Percentiles rank a stretch among this genome's conserved stretches.
Conservation (phyloP, 2,329 filamentous ascomycete species). For the Aspergillus terreus region DNA sequence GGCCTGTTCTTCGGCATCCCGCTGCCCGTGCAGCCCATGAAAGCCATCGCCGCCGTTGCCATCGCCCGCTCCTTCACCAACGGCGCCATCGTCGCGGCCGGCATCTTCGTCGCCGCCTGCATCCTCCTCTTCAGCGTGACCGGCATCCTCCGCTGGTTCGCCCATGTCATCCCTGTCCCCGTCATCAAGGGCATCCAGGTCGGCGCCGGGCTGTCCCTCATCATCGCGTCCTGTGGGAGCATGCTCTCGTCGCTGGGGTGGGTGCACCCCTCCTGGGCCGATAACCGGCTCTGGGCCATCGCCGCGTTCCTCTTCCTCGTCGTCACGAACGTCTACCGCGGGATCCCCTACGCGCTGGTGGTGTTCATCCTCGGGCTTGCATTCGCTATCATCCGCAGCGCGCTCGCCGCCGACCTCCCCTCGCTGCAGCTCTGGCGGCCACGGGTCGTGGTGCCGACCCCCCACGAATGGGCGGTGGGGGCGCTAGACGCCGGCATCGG, state of each 20-base stretch:
- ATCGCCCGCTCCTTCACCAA: conserved; percentile 65
- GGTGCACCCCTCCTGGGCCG: conserved; percentile 61
- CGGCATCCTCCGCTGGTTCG: conserved; percentile 71
- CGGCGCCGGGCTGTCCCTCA: conserved; percentile 79
- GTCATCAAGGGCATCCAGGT: conserved; percentile 95
- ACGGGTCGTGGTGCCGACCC: conserved; percentile 44
- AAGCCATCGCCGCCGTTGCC: conserved; percentile 88
- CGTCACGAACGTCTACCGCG: conserved; percentile 59
- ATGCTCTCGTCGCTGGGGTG: conserved; percentile 68
- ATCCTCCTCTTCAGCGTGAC: conserved; percentile 76
- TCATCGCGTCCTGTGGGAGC: conserved; percentile 69
- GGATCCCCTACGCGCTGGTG: conserved; percentile 73
- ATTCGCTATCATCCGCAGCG: conserved; percentile 54
- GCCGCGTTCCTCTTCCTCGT: conserved; percentile 69
- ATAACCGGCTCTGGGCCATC: conserved; percentile 77
- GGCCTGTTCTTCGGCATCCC: conserved; percentile 83
- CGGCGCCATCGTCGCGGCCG: conserved; percentile 74
- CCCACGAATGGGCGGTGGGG: conserved; percentile 49
- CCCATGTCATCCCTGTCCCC: conserved; percentile 72
- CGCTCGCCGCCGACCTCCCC: conserved; percentile 41
- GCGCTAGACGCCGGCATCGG: conserved; percentile 69
- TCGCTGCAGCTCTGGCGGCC: conserved; percentile 61
- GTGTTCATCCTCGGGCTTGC: conserved; percentile 67
- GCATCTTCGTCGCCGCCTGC: conserved; percentile 69
- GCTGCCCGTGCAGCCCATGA: conserved; percentile 84